phyloP scores from a whole-genome alignment of 176 grass and related monocot genomes.

The Ensete ventricosum region DNA sequence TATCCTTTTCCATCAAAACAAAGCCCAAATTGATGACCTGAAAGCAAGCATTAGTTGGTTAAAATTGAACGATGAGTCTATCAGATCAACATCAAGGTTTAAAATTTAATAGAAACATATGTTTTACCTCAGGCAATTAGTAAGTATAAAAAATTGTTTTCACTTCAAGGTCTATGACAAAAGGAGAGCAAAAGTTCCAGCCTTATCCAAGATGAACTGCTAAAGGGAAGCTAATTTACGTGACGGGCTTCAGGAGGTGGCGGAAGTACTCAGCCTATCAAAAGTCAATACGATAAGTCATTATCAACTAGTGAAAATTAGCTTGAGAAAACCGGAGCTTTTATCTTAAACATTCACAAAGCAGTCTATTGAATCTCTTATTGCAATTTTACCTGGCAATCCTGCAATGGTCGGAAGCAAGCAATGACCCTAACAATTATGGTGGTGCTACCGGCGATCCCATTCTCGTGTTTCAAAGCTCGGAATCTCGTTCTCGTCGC shows the following conservation, averaged over 20 bases:
- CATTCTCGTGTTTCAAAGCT: conserved; percentile 87
- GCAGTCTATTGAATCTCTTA: not conserved
- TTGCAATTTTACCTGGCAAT: conserved; percentile 65
- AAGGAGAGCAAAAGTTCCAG: conserved; percentile 5
- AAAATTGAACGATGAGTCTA: not conserved
- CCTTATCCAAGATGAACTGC: conserved; percentile 26
- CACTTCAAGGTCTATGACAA: conserved; percentile 20
- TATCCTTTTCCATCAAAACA: conserved; percentile 48
- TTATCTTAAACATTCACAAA: not conserved
- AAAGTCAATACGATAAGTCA: conserved; percentile 20
- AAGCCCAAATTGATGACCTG: conserved; percentile 43
- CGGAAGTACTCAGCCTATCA: conserved; percentile 89
- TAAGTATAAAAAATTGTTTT: not conserved
- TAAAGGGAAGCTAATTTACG: conserved; percentile 45
- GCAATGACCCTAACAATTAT: conserved; percentile 70
- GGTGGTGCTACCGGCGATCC: conserved; percentile 33
- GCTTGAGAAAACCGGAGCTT: not conserved
- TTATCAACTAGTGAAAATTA: conserved; percentile 17
- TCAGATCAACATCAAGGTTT: not conserved
- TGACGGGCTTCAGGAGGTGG: conserved; percentile 90
- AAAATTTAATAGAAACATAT: not conserved
- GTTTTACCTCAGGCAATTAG: conserved; percentile 9
- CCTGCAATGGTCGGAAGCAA: conserved; percentile 70
- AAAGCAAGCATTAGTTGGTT: conserved; percentile 14
- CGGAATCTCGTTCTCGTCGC: conserved; percentile 74